Base-by-base conservation (phyloP, 768 basidiomycete species). In the Cystobasidium tubakii region DNA sequence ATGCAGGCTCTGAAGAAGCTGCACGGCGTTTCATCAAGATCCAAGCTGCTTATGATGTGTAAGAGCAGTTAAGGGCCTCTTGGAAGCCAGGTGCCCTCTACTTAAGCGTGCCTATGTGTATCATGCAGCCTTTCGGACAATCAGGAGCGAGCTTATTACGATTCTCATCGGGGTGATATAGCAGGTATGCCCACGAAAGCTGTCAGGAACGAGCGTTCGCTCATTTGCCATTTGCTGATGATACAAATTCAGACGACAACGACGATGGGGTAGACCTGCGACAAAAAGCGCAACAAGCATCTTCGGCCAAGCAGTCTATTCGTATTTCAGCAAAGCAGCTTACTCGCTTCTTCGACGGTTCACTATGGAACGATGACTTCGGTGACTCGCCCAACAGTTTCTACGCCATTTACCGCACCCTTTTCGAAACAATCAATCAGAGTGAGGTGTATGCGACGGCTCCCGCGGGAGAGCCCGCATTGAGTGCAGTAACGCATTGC, bases 61-160 rank as follows among this genome's bases (percentile, higher is more conserved):
- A 85, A 79, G 33, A 44, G 13, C 33, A 43, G 6, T 9, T 23
- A 4, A n/a, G 9, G 4, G 31, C 63, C 12, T 17, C 29, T 29
- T 55, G n/a, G n/a, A n/a, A n/a, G n/a, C n/a, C n/a, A n/a, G n/a
- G n/a, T n/a, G n/a, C n/a, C n/a, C n/a, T n/a, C n/a, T 54, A 15
- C 10, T n/a, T 23, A 63, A 31, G 27, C 27, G 25, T 25, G 3
- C 9, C 4, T 63, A 63, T n/a, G 23, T 39, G 46, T 69, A 43
- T 42, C 42, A 39, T 67, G 92, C 91, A 89, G 95, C 60, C 85
- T 98, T 53, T 92, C 91, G 77, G 95, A 97, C 81, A 91, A 94
- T 74, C 92, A 97, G 90, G 95, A 98, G 85, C 85, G 96, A 77
- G 93, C 96, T 54, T 99, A 93, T 91, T 99, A 99, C 81, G 96